Percentiles rank a stretch among this genome's conserved stretches.
Evolutionary conservation across 768 basidiomycete genomes (phyloP).

Genomic region (Boletus rubescentipes): DNA sequence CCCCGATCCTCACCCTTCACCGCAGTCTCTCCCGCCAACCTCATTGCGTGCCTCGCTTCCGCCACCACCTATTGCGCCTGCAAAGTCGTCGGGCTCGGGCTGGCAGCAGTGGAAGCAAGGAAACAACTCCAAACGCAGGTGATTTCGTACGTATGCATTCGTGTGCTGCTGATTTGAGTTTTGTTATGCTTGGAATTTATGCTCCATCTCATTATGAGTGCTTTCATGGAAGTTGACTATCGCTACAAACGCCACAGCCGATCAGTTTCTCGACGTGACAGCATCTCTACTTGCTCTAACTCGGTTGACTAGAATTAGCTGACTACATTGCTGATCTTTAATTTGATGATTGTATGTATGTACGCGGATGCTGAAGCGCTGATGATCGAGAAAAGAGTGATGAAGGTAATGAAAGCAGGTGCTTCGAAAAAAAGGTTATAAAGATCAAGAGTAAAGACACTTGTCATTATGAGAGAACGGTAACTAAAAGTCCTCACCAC

Average conservation of each 20-base stretch:
- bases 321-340: constrained; percentile 50
- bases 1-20: constrained; percentile 14
- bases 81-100: constrained; percentile 42
- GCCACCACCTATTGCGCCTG: constrained; percentile 17
- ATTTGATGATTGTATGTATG: constrained; percentile 43
- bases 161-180: neutral
- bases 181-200: constrained; percentile 2
- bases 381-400: constrained; percentile 22
- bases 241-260: constrained; percentile 8
- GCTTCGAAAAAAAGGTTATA: constrained; percentile 33
- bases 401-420: constrained; percentile 25
- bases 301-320: constrained; percentile 40
- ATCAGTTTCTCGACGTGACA: constrained; percentile 12
- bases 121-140: constrained; percentile 20
- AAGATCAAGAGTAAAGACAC: constrained; percentile 36
- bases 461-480: constrained; percentile 27
- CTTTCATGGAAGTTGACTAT: constrained; percentile 10
- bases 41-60: constrained; percentile 18
- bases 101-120: constrained; percentile 55
- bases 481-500: constrained; percentile 28
- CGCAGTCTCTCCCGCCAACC: constrained; percentile 5
- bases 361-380: constrained; percentile 29
- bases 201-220: neutral
- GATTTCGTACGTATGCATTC: neutral
- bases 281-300: constrained; percentile 23